A percentile compares a stretch with the other conserved stretches of the same genome.
phyloP scores from a whole-genome alignment of 2,329 filamentous ascomycete genomes.

The Aaosphaeria pasadenensis region DNA sequence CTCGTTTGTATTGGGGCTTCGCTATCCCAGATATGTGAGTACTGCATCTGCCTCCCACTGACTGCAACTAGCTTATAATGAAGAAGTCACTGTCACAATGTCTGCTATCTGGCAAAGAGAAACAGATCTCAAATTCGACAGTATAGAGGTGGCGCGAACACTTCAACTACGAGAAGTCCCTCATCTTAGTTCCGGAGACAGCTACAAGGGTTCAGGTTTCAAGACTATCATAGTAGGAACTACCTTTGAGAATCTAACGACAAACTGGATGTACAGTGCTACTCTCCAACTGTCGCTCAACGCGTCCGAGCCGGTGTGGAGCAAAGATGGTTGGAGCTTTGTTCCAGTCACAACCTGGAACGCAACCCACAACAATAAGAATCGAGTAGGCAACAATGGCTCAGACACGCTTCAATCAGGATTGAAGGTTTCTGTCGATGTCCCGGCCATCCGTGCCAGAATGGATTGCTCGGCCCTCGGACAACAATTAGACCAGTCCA shows the following conservation, averaged over 20 bases:
- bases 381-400: neutral
- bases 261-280: slow-evolving; percentile 16
- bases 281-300: slow-evolving; percentile 14
- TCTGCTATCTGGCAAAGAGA: neutral
- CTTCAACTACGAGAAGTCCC: neutral
- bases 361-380: neutral
- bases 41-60: neutral
- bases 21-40: neutral
- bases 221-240: neutral
- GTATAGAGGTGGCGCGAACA: neutral
- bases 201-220: neutral
- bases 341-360: slow-evolving; percentile 12
- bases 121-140: neutral
- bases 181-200: neutral
- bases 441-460: neutral
- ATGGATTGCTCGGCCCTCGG: neutral
- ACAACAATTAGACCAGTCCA: neutral
- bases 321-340: slow-evolving; percentile 20
- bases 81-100: neutral
- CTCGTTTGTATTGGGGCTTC: neutral
- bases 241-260: neutral
- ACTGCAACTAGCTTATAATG: neutral
- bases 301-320: slow-evolving; percentile 16
- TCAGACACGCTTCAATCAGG: neutral
- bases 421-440: neutral